A percentile compares a stretch with the other conserved stretches of the same genome.
Conservation (phyloP, 495 filamentous ascomycete species). For the Penicillium canescens region DNA sequence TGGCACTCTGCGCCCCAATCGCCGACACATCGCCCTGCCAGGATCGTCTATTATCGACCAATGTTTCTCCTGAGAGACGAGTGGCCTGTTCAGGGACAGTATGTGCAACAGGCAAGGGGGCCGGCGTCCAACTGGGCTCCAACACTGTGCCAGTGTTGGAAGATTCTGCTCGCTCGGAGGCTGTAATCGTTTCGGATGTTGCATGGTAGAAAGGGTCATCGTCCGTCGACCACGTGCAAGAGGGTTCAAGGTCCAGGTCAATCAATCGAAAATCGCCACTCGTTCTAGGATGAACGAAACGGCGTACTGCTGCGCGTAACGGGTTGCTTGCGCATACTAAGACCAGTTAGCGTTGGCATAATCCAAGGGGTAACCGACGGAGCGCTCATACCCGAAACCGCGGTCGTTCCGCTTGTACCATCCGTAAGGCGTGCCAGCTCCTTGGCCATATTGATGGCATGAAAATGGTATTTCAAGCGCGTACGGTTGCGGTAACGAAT, state of each 20-base stretch:
- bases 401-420: constrained; percentile 4
- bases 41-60: too few species aligned
- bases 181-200: neutral
- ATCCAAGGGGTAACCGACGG: neutral
- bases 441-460: neutral
- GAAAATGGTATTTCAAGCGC: neutral
- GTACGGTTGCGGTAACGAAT: neutral
- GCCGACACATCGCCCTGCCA: too few species aligned
- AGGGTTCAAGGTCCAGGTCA: constrained; percentile 7
- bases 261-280: constrained; percentile 4
- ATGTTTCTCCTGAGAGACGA: neutral
- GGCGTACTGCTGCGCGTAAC: constrained; percentile 3
- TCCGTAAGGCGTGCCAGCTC: neutral
- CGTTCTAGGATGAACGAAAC: constrained; percentile 1
- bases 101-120: neutral
- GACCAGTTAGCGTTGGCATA: neutral
- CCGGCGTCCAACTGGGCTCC: neutral
- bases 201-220: neutral
- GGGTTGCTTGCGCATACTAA: constrained; percentile 4
- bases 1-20: too few species aligned
- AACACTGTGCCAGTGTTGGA: neutral
- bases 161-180: neutral
- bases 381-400: constrained; percentile 3
- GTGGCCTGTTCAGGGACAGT: neutral
- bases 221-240: constrained; percentile 1